Base-by-base conservation (phyloP, 2,329 filamentous ascomycete species). In the Ceratocystis diversiconidia region DNA sequence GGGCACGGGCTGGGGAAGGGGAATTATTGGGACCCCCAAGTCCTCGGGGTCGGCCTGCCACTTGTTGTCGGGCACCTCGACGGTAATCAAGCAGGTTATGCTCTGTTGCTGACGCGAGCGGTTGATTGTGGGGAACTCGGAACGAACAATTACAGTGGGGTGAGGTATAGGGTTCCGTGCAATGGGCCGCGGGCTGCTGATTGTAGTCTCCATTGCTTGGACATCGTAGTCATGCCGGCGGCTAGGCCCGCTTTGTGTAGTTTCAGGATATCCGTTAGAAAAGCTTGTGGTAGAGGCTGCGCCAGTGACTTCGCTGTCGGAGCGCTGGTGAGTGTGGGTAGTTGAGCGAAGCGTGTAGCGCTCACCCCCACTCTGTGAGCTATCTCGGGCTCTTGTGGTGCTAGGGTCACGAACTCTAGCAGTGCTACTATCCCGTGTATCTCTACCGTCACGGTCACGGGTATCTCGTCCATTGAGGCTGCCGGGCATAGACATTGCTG, bases 91-190 rank as follows among this genome's bases (percentile, higher is more conserved):
- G 72, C 94, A 99, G 0, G 94, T 97, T 69, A 99, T 79, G 10
- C 90, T 94, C 74, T 99, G 94, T 74, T 96, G 94, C 73, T 96
- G 90, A 62, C 92, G 87, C 22, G 92, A 96, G 69, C 90, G 84
- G 74, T 82, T 96, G 71, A 99, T 83, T 1, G 94, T 97, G 0
- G 94, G 94, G 72, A 96, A 99, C 75, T 99, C 94, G 73, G 92
- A 97, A 67, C 92, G 89, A 61, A 99, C 88, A 0, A 90, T 95
- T n/a, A 99, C 91, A 0, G 85, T 88, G 0, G 94, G 94, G 5
- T 91, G 79, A 0, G 94, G 92, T 67, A 97, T 96, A 0, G 91
- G 90, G 70, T 95, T 96, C 71, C 87, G 89, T 8, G 85, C 81
- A 22, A 87, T 81, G 5, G 81, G 76, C 46, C 88, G 85, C 5